Percentiles rank a stretch among this genome's conserved stretches.
Evolutionary conservation across 345 rosid species (phyloP).

Genomic region (Melastoma malabathricum): DNA sequence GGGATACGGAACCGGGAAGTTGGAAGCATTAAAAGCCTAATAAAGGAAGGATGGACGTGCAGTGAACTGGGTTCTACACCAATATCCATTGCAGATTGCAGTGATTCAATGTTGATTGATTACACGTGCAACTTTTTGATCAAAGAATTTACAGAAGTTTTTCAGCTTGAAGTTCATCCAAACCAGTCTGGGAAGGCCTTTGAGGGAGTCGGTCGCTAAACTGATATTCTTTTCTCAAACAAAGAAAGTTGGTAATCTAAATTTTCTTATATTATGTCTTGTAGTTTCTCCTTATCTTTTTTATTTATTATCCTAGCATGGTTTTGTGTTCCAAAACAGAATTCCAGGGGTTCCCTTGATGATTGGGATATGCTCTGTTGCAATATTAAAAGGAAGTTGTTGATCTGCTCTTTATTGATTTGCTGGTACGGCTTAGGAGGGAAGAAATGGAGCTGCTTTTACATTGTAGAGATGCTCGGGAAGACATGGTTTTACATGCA

Average conservation of each 20-base stretch:
- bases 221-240: too few species aligned
- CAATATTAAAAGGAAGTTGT: too few species aligned
- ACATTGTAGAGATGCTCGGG: conserved; percentile 3
- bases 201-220: neutral
- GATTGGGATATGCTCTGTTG: too few species aligned
- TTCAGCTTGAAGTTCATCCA: conserved; percentile 35
- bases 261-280: too few species aligned
- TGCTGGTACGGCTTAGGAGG: too few species aligned
- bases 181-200: neutral
- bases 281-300: too few species aligned
- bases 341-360: too few species aligned
- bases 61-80: neutral
- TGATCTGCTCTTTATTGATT: too few species aligned
- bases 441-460: too few species aligned
- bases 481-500: conserved; percentile 8
- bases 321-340: neutral
- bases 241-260: too few species aligned
- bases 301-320: too few species aligned
- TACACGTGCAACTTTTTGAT: conserved; percentile 25
- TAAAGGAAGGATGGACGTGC: conserved; percentile 11
- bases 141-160: conserved; percentile 54
- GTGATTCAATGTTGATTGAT: conserved; percentile 27
- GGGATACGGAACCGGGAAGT: conserved; percentile 56
- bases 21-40: conserved; percentile 47
- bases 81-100: conserved; percentile 13